Evolutionary conservation across 2,329 filamentous ascomycete genomes (phyloP), one percentile per base, ranked within the genome.

Genomic region (Aspergillus arachidicola): DNA sequence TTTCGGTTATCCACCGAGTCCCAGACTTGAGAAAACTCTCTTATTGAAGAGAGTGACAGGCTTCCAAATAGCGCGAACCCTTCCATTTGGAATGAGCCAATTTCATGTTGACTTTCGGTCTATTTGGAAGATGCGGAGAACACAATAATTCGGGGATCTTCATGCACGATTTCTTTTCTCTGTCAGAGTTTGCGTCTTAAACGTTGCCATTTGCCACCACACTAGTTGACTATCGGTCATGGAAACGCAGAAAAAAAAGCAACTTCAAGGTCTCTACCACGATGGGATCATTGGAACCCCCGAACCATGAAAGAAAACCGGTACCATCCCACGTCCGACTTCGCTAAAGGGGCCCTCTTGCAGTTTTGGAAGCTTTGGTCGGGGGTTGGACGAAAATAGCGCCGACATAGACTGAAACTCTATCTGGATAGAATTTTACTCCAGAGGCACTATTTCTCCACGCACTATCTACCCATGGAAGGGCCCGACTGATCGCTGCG

Each of bases 51-150:
- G 38, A 50, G n/a, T 43, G 30, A 45, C 60, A 34, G 46, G 36
- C 14, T 26, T 41, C 48, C 41, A 28, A 51, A 56, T 59, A 56
- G 57, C 41, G 50, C n/a, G 50, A 62, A 62, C 60, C 61, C 50
- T 63, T 43, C 43, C 57, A 38, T 30, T n/a, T 30, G 50, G 56
- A 26, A 59, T 43, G 51, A 46, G 57, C 57, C 53, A 60, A 60
- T 53, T 30, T 53, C 26, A 50, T 53, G 41, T 55, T 57, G 45
- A 34, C 32, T 28, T 36, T 45, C 48, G 36, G 34, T 21, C 30
- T 32, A 19, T 48, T 26, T 26, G 5, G 30, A 54, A 54, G 43
- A 57, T 41, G 55, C 55, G 38, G 55, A 57, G 55, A 57, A 41
- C 16, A 41, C 55, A 7, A 43, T 30, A 57, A n/a, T 6, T 11